Evolutionary conservation across 2,329 filamentous ascomycete species (phyloP), one percentile per base, ranked within the genome.

Genomic region (Colletotrichum sp.): DNA sequence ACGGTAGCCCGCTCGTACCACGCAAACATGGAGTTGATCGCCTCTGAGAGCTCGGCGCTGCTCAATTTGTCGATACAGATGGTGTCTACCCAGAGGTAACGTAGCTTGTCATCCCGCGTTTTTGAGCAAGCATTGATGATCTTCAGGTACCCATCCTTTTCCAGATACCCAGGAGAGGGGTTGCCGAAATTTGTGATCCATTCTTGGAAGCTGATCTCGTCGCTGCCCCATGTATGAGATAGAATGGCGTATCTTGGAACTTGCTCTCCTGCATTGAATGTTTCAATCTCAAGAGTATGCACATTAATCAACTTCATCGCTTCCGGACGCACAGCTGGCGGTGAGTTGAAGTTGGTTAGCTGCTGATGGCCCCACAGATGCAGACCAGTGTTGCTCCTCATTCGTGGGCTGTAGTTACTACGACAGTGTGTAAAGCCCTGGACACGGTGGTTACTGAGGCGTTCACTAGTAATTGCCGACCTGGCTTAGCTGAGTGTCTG

Each of bases 201-300:
- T 49, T 82, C 80, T 15, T 82, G 77, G 64, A 81, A 81, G 12
- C 77, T 76, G 4, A 83, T 78, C 60, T 85, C 83, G 2, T 81
- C 79, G 1, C 79, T 68, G 18, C 78, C 71, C 84, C 84, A 86
- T 0, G 82, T 84, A 63, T 85, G 84, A 10, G 84, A 85, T 2
- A 86, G 79, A 39, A 85, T 85, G 10, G 81, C 83, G 66, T 85
- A 86, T 2, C 30, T 64, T 28, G 70, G 74, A 15, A 66, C 44
- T 26, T 64, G 7, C 2, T 71, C 26, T 10, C 78, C 77, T 26
- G 78, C 76, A 7, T 77, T 71, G 59, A 83, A 82, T 36, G 66
- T 68, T 49, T 81, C 76, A n/a, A 83, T 77, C 3, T 73, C 57
- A 15, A 76, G 64, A 4, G 76, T 80, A 16, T 67, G n/a, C 3